phyloP scores from a whole-genome alignment of 2,329 filamentous ascomycete species.

The Ophiostoma sp. region DNA sequence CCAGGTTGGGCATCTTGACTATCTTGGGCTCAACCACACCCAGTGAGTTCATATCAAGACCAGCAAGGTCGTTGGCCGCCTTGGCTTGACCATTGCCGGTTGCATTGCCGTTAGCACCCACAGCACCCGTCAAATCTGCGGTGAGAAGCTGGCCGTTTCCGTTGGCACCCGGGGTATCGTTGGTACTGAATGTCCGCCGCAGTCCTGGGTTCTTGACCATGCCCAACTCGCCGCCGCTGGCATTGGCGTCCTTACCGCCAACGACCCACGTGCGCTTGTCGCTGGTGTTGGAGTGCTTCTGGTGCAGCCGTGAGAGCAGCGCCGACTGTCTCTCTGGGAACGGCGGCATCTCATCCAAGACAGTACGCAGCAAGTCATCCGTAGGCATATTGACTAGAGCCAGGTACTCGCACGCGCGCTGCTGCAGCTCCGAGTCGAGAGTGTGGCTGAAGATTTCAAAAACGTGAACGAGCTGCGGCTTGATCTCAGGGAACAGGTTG shows the following conservation, averaged over 20 bases:
- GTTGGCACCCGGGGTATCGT: constrained; percentile 42
- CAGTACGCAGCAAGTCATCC: constrained; percentile 84
- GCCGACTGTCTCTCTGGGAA: constrained; percentile 94
- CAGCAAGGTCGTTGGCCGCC: constrained; percentile 63
- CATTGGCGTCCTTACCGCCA: constrained; percentile 91
- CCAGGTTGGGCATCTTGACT: constrained; percentile 71
- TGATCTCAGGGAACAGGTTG: constrained; percentile 97
- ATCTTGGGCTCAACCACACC: constrained; percentile 52
- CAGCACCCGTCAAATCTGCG: background rate
- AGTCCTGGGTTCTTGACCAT: constrained; percentile 76
- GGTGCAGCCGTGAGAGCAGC: constrained; percentile 82
- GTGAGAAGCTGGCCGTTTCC: constrained; percentile 38
- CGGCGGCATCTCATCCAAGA: constrained; percentile 98
- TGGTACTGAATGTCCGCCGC: constrained; percentile 73
- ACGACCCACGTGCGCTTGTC: constrained; percentile 97
- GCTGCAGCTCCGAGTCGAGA: constrained; percentile 89
- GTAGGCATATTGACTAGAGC: constrained; percentile 77
- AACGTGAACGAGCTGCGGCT: constrained; percentile 83
- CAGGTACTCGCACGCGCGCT: constrained; percentile 92
- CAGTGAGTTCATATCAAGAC: constrained; percentile 69
- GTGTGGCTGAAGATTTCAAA: constrained; percentile 93
- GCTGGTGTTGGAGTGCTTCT: constrained; percentile 86
- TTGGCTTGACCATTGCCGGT: constrained; percentile 31
- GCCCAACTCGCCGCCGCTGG: constrained; percentile 70
- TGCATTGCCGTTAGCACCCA: constrained; percentile 7